Percentiles rank a stretch among this genome's conserved stretches.
Conservation (phyloP, 331 rosid species). For the Rosa hybrid region DNA sequence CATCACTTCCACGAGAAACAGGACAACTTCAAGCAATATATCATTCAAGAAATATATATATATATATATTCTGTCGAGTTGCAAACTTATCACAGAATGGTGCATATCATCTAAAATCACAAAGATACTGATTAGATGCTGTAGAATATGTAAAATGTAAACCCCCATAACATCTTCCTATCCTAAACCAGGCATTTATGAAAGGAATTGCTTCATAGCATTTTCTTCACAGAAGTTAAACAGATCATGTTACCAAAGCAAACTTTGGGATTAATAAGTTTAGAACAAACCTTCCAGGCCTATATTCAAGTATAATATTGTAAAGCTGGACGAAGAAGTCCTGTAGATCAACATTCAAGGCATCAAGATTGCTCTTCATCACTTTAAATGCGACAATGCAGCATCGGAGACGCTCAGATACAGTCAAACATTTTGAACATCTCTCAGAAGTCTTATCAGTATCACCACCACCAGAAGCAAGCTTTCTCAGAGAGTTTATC, state of each 20-base stretch:
- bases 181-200: neutral
- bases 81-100: conserved; percentile 8
- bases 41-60: neutral
- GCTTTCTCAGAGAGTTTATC: conserved; percentile 72
- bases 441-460: conserved; percentile 43
- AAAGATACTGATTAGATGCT: neutral
- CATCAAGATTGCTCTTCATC: conserved; percentile 93
- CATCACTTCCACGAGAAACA: neutral
- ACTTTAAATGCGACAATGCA: conserved; percentile 96
- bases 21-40: neutral
- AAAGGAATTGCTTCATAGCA: neutral
- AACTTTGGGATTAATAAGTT: conserved; percentile 5
- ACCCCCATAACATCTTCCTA: neutral
- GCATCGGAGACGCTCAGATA: conserved; percentile 88
- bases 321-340: conserved; percentile 89
- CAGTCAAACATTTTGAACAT: conserved; percentile 50
- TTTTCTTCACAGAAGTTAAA: neutral
- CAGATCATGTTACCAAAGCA: conserved; percentile 15
- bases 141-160: neutral
- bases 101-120: conserved; percentile 1
- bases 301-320: conserved; percentile 86
- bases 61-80: neutral
- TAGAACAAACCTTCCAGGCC: conserved; percentile 85
- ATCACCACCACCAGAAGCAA: conserved; percentile 62
- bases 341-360: conserved; percentile 90